Evolutionary conservation across 139 green algal species (phyloP).

Genomic region (Volvox africanus): DNA sequence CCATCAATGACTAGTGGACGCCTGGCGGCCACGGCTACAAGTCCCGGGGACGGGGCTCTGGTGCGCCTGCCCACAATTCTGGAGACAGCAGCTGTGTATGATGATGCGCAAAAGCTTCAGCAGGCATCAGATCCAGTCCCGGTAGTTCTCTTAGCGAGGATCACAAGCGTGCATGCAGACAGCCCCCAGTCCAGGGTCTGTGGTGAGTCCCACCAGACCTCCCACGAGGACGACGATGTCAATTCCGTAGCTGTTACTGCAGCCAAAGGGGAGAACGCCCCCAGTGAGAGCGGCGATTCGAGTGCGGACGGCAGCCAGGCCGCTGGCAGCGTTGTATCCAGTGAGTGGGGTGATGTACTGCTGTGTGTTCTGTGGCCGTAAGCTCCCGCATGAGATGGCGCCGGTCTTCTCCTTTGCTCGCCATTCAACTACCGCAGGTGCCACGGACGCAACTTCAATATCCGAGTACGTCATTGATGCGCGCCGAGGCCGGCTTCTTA

Average conservation of each 20-base stretch:
- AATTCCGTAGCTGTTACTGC: not conserved
- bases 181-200: not conserved
- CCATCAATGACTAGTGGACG: too few species aligned
- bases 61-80: not conserved
- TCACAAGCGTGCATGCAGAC: not conserved
- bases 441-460: not conserved
- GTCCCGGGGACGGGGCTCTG: not conserved
- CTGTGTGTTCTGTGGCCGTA: too few species aligned
- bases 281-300: constrained; percentile 10
- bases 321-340: not conserved
- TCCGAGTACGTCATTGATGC: not conserved
- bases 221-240: not conserved
- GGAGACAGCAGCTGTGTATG: not conserved
- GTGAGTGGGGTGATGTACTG: not conserved
- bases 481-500: constrained; percentile 18
- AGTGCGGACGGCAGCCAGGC: constrained; percentile 26
- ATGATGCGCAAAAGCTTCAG: too few species aligned
- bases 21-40: too few species aligned
- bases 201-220: not conserved
- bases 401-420: too few species aligned
- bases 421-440: not conserved
- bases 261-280: not conserved
- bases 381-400: too few species aligned
- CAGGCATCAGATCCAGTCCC: too few species aligned
- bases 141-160: not conserved